Conservation (phyloP, 768 basidiomycete genomes). For the Mycena kentingensis region DNA sequence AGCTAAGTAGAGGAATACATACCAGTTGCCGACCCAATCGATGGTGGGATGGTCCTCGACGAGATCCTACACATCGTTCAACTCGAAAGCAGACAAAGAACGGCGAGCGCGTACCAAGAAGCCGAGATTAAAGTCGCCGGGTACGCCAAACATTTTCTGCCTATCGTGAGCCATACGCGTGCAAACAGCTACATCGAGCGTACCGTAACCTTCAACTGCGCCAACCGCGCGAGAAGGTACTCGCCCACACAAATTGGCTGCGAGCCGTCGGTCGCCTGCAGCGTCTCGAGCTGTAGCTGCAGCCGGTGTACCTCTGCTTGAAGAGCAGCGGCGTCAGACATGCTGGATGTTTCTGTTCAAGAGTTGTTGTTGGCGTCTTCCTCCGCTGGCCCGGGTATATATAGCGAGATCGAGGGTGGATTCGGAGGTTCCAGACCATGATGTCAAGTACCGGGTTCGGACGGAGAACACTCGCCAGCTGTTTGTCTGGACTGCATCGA, state of each 20-base stretch:
- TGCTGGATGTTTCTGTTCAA: slow-evolving; percentile 15
- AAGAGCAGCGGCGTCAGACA: slow-evolving; percentile 28
- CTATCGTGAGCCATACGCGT: not conserved
- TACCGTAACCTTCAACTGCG: slow-evolving; percentile 66
- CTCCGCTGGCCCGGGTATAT: too few species aligned
- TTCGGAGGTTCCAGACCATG: too few species aligned
- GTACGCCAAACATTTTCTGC: slow-evolving; percentile 81
- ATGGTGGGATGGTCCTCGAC: slow-evolving; percentile 79
- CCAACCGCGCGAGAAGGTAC: slow-evolving; percentile 64
- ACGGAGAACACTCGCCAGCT: too few species aligned
- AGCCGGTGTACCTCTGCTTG: slow-evolving; percentile 51
- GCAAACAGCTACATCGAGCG: slow-evolving; percentile 10
- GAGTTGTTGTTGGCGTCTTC: too few species aligned
- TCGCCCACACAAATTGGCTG: slow-evolving; percentile 54
- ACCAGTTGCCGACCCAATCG: slow-evolving; percentile 89
- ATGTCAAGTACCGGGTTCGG: too few species aligned
- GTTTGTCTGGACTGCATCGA: too few species aligned
- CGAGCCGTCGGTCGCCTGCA: slow-evolving; percentile 40
- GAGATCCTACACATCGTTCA: slow-evolving; percentile 54
- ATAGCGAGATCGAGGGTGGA: too few species aligned
- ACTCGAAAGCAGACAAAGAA: not conserved
- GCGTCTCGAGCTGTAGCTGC: slow-evolving; percentile 44
- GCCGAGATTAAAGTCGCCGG: slow-evolving; percentile 85
- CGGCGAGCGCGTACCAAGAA: slow-evolving; percentile 44
- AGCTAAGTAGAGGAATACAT: slow-evolving; percentile 8